Percentiles rank a stretch among this genome's conserved stretches.
phyloP scores from a whole-genome alignment of 2,329 filamentous ascomycete genomes.

The Madurella mycetomatis region DNA sequence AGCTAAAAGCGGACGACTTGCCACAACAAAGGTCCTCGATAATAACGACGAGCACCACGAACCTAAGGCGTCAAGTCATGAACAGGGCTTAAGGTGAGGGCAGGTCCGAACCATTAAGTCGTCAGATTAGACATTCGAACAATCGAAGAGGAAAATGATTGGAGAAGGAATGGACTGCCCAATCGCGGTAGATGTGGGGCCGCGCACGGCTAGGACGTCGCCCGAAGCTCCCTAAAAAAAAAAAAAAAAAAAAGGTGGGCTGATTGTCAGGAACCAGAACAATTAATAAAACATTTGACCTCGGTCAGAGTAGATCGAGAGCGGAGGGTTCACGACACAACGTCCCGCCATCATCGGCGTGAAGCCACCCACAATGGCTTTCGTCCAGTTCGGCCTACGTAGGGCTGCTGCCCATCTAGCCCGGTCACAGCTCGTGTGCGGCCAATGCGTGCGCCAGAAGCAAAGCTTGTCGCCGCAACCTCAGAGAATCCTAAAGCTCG shows the following conservation, averaged over 20 bases:
- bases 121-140: no score
- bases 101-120: no score
- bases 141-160: no score
- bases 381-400: slow-evolving; percentile 29
- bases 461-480: slow-evolving; percentile 20
- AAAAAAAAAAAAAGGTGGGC: slow-evolving; percentile 14
- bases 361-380: slow-evolving; percentile 25
- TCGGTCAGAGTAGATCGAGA: slow-evolving; percentile 10
- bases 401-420: slow-evolving; percentile 25
- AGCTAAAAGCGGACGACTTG: no score
- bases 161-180: background rate
- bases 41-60: no score
- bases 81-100: no score
- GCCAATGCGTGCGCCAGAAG: slow-evolving; percentile 39
- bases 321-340: slow-evolving; percentile 2
- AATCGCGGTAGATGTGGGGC: background rate
- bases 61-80: no score
- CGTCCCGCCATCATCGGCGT: slow-evolving; percentile 16
- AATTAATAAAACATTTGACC: slow-evolving; percentile 3
- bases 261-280: slow-evolving; percentile 13
- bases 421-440: slow-evolving; percentile 41
- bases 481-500: slow-evolving; percentile 16
- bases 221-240: slow-evolving; percentile 1
- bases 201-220: background rate
- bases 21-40: no score